These are phyloP conservation scores for Forsythia viridissima DNA, from an alignment of 257 asterid genomes.

Conservation along the genomic window DNA sequence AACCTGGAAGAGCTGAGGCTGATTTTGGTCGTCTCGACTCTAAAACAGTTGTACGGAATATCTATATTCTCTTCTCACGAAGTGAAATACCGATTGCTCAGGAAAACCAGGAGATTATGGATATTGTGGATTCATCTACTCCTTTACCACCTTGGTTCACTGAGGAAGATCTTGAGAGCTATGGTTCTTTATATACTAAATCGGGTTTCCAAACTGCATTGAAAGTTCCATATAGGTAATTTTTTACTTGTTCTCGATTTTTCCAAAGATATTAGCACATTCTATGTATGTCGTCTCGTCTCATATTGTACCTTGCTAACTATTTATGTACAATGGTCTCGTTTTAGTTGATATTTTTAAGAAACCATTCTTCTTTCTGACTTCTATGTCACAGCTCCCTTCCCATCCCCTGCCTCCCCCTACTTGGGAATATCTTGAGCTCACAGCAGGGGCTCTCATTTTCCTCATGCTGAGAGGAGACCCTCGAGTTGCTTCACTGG, in stretches of 20 bases:
- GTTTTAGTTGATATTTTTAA: too few relatives aligned
- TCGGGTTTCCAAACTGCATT: constrained; percentile 63
- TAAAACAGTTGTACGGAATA: constrained; percentile 42
- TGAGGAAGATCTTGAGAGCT: constrained; percentile 51
- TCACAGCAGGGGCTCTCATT: too few relatives aligned
- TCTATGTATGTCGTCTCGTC: not conserved
- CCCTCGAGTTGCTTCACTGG: too few relatives aligned
- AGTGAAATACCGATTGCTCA: constrained; percentile 42
- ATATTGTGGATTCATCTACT: constrained; percentile 44
- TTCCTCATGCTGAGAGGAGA: too few relatives aligned
- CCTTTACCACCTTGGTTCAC: constrained; percentile 64
- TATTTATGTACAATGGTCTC: too few relatives aligned
- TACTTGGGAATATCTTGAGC: too few relatives aligned
- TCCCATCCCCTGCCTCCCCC: too few relatives aligned
- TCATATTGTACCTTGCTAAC: too few relatives aligned
- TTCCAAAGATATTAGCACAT: not conserved
- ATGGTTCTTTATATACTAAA: constrained; percentile 55
- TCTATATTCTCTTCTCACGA: constrained; percentile 47
- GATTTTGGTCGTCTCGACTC: constrained; percentile 50
- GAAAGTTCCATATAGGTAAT: constrained; percentile 66
- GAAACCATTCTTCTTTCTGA: too few relatives aligned
- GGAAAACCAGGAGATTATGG: constrained; percentile 57
- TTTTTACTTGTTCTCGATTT: not conserved
- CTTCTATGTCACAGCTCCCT: too few relatives aligned
- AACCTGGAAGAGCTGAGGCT: constrained; percentile 61